Percentiles rank a stretch among this genome's conserved stretches.
These are phyloP conservation scores for Myxozyma kluyveri DNA, from an alignment of 805 yeast genomes.

Conservation along the genomic window DNA sequence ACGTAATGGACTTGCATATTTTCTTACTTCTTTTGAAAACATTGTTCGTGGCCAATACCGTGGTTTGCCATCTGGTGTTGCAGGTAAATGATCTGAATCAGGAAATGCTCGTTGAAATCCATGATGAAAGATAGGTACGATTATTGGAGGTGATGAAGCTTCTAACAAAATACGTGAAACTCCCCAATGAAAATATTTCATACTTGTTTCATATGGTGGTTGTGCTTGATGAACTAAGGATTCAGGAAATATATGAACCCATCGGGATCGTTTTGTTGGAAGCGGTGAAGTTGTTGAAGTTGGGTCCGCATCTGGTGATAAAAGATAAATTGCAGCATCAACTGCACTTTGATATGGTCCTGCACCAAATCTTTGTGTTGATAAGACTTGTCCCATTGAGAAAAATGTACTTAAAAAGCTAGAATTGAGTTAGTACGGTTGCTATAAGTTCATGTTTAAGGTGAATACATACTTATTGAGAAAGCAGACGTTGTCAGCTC, in stretches of 20 bases:
- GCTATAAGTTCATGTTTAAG: not conserved
- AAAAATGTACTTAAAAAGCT: slow-evolving; percentile 48
- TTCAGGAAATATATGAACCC: slow-evolving; percentile 96
- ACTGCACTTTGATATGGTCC: slow-evolving; percentile 91
- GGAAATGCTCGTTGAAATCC: slow-evolving; percentile 79
- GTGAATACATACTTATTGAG: slow-evolving; percentile 43
- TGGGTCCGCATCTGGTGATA: slow-evolving; percentile 47
- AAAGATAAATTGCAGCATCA: slow-evolving; percentile 77
- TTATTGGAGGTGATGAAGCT: slow-evolving; percentile 75
- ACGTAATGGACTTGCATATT: slow-evolving; percentile 65
- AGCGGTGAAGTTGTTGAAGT: not conserved
- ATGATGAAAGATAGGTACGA: slow-evolving; percentile 78
- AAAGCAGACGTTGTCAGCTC: slow-evolving; percentile 89
- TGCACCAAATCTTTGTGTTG: slow-evolving; percentile 82
- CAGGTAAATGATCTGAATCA: not conserved
- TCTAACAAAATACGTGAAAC: slow-evolving; percentile 80
- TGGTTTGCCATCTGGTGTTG: slow-evolving; percentile 70
- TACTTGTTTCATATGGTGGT: slow-evolving; percentile 76
- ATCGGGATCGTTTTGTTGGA: slow-evolving; percentile 36
- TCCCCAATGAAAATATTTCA: slow-evolving; percentile 97
- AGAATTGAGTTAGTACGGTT: not conserved
- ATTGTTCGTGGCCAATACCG: slow-evolving; percentile 46
- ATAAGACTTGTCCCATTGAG: slow-evolving; percentile 82
- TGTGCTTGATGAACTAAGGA: slow-evolving; percentile 82
- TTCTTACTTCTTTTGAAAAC: slow-evolving; percentile 54